Percentiles rank a stretch among this genome's conserved stretches.
Evolutionary conservation across 441 rosid genomes (phyloP).

Genomic region (Corymbia calophylla): DNA sequence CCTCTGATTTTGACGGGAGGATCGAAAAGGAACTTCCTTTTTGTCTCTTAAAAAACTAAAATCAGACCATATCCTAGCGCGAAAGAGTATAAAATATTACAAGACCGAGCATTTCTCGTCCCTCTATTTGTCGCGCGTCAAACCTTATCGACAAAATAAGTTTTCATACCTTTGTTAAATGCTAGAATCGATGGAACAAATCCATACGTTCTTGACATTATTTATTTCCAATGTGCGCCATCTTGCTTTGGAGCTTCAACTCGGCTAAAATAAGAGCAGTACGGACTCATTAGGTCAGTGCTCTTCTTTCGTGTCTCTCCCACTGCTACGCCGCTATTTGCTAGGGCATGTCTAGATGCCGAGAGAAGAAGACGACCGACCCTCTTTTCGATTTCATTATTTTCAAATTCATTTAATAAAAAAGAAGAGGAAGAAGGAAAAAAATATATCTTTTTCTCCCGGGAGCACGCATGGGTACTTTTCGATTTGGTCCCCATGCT

Average conservation of each 20-base stretch:
- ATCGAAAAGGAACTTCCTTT: not conserved
- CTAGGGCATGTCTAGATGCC: not conserved
- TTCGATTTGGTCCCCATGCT: slow-evolving; percentile 39
- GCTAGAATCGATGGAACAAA: not conserved
- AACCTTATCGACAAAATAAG: not conserved
- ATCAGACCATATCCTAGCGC: not conserved
- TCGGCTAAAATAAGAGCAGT: not conserved
- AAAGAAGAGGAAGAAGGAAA: not conserved
- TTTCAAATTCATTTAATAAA: not conserved
- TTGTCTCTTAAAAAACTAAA: not conserved
- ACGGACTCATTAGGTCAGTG: not conserved
- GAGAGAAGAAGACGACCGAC: slow-evolving; percentile 1
- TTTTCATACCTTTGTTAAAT: not conserved
- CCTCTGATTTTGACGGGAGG: not conserved
- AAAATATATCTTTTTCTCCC: slow-evolving; percentile 4
- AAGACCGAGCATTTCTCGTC: not conserved
- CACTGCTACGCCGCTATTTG: slow-evolving; percentile 5
- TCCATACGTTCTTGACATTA: not conserved
- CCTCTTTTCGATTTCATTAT: not conserved
- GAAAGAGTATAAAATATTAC: not conserved
- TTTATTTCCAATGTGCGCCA: not conserved
- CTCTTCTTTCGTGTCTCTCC: slow-evolving; percentile 1
- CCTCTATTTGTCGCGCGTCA: not conserved
- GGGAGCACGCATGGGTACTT: slow-evolving; percentile 78
- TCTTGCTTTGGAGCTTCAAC: not conserved